Evolutionary conservation across 257 asterid species (phyloP).

Genomic region (Fraxinus excelsior): DNA sequence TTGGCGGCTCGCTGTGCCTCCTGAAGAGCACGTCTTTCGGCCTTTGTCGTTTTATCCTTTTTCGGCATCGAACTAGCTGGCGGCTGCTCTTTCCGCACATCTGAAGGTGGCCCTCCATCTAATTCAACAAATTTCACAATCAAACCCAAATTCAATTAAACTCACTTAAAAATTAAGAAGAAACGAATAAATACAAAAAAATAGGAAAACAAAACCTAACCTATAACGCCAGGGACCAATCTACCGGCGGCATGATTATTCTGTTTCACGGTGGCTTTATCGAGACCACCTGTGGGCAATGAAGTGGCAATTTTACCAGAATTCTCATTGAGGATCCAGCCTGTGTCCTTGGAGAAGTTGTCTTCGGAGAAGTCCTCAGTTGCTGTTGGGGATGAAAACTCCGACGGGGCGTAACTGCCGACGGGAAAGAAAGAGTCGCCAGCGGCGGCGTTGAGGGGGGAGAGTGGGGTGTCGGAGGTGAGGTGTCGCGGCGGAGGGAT

Average conservation of each 20-base stretch:
- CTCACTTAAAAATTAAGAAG: not conserved
- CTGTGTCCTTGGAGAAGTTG: slow-evolving; percentile 34
- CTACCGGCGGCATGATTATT: slow-evolving; percentile 15
- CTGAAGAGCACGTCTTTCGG: slow-evolving; percentile 89
- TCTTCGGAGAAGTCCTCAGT: slow-evolving; percentile 55
- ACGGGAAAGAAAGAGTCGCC: slow-evolving; percentile 48
- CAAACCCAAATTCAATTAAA: not conserved
- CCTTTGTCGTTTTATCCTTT: slow-evolving; percentile 85
- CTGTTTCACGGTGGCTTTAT: slow-evolving; percentile 46
- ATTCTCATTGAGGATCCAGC: slow-evolving; percentile 38
- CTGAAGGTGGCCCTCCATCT: slow-evolving; percentile 53
- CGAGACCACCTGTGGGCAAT: slow-evolving; percentile 61
- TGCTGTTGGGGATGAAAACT: slow-evolving; percentile 53
- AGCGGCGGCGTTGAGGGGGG: slow-evolving; percentile 47
- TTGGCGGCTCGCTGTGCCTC: slow-evolving; percentile 96
- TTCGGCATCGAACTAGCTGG: slow-evolving; percentile 47
- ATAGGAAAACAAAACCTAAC: slow-evolving; percentile 21
- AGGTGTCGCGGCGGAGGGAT: slow-evolving; percentile 79
- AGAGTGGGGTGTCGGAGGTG: slow-evolving; percentile 45
- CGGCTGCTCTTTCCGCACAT: slow-evolving; percentile 48
- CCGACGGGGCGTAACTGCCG: slow-evolving; percentile 76
- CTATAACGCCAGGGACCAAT: slow-evolving; percentile 34
- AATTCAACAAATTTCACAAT: slow-evolving; percentile 30
- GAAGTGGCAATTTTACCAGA: slow-evolving; percentile 69
- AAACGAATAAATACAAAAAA: not conserved